Conservation (phyloP, 164 flowering plant species). For the Buxus sempervirens region DNA sequence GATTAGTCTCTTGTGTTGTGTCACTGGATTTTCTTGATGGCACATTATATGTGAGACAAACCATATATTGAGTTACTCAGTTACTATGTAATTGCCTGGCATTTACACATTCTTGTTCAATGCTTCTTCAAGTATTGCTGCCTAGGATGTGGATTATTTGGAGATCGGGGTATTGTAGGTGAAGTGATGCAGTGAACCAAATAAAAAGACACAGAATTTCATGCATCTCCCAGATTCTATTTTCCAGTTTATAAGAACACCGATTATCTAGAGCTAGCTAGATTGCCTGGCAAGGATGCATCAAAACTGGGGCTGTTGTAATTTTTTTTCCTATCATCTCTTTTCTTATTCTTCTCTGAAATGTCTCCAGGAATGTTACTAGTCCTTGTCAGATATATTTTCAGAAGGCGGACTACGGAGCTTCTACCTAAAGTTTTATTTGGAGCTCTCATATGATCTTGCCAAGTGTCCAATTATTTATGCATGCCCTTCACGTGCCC, state of each 20-base stretch:
- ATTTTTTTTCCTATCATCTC: background rate
- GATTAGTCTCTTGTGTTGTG: no score
- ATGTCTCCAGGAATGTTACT: constrained; percentile 30
- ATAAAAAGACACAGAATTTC: constrained; percentile 24
- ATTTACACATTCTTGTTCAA: constrained; percentile 13
- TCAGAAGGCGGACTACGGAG: no score
- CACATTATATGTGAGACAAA: no score
- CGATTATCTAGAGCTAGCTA: constrained; percentile 40
- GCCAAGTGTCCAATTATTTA: no score
- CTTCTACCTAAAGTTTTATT: no score
- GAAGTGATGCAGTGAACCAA: constrained; percentile 24
- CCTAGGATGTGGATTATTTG: constrained; percentile 36
- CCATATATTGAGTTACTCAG: background rate
- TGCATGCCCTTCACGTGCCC: no score
- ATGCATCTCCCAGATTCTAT: constrained; percentile 25
- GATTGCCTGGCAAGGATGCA: constrained; percentile 30
- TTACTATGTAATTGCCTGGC: background rate
- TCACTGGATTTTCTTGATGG: no score
- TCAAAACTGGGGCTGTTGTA: constrained; percentile 15
- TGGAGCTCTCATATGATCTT: no score
- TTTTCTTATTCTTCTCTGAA: constrained; percentile 21
- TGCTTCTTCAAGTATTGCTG: constrained; percentile 54
- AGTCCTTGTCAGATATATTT: constrained; percentile 30
- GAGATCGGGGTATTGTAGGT: constrained; percentile 34
- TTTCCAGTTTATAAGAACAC: constrained; percentile 17